These are phyloP conservation scores for Suhomyces sp. DNA, from an alignment of 805 yeast species.

Conservation along the genomic window DNA sequence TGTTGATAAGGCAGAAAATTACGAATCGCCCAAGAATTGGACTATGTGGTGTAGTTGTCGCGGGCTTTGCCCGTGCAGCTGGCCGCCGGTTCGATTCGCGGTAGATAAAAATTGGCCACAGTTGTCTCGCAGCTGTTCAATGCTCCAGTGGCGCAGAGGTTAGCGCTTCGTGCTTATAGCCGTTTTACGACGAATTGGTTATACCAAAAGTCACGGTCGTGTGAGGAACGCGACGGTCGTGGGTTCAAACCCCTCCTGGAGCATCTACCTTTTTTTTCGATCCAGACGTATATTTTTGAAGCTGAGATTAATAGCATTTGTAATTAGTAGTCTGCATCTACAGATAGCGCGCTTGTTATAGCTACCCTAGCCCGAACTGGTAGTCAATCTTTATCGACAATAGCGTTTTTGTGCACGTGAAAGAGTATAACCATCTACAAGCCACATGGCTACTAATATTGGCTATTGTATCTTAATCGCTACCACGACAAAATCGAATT, in stretches of 20 bases:
- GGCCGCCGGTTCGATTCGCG: slow-evolving; percentile 2
- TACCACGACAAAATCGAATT: too few species aligned
- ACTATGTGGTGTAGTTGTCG: background rate
- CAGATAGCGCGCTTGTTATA: too few species aligned
- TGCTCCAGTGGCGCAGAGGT: slow-evolving; percentile 54
- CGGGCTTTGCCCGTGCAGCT: background rate
- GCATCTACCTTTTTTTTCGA: slow-evolving; percentile 39
- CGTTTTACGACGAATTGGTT: slow-evolving; percentile 41
- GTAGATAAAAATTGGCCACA: slow-evolving; percentile 3
- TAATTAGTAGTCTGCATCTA: too few species aligned
- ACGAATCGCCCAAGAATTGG: background rate
- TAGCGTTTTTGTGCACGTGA: too few species aligned
- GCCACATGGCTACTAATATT: too few species aligned
- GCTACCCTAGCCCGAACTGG: too few species aligned
- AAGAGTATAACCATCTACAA: too few species aligned
- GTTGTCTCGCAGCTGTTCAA: background rate
- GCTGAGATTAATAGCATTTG: too few species aligned
- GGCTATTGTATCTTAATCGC: too few species aligned
- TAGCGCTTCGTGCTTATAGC: slow-evolving; percentile 55
- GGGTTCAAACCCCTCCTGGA: slow-evolving; percentile 55
- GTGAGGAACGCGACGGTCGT: slow-evolving; percentile 57
- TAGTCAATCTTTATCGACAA: too few species aligned
- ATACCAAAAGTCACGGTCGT: slow-evolving; percentile 50
- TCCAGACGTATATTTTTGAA: background rate
- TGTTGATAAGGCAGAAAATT: background rate